phyloP scores from a whole-genome alignment of 1,139 yeast species.

The Debaryomyces sp. region DNA sequence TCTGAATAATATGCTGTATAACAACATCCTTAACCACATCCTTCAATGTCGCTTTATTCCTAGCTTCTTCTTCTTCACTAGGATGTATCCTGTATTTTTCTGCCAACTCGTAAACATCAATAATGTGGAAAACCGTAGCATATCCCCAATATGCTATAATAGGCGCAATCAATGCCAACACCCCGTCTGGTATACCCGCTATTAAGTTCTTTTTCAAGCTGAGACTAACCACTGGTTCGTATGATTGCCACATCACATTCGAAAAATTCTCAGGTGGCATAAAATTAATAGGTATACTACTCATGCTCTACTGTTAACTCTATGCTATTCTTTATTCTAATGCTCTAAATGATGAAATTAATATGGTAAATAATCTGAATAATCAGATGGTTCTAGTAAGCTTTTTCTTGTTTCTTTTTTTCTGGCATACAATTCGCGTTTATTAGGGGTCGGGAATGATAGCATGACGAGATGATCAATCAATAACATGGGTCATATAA shows the following conservation, averaged over 20 bases:
- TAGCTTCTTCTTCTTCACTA: constrained; percentile 72
- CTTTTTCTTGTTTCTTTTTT: constrained; percentile 1
- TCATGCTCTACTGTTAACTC: not conserved
- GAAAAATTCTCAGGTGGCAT: constrained; percentile 13
- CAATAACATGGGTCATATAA: not conserved
- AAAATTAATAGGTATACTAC: constrained; percentile 3
- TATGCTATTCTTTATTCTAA: not conserved
- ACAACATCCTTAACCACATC: constrained; percentile 83
- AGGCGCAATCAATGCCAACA: constrained; percentile 73
- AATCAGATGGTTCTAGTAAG: not conserved
- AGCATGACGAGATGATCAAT: not conserved
- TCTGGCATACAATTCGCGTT: constrained; percentile 2
- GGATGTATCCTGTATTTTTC: constrained; percentile 90
- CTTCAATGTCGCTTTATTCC: constrained; percentile 71
- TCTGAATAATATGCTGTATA: constrained; percentile 81
- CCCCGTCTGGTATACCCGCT: constrained; percentile 69
- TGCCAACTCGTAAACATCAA: constrained; percentile 74
- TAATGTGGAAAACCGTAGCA: constrained; percentile 70
- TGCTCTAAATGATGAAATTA: not conserved
- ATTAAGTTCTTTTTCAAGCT: constrained; percentile 44
- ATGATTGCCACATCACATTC: constrained; percentile 8
- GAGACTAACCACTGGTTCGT: constrained; percentile 17
- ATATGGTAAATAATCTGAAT: not conserved
- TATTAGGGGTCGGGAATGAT: constrained; percentile 4
- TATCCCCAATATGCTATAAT: constrained; percentile 82